These are phyloP conservation scores for Desmodesmus armatus DNA, from an alignment of 139 green algal genomes.

Conservation along the genomic window DNA sequence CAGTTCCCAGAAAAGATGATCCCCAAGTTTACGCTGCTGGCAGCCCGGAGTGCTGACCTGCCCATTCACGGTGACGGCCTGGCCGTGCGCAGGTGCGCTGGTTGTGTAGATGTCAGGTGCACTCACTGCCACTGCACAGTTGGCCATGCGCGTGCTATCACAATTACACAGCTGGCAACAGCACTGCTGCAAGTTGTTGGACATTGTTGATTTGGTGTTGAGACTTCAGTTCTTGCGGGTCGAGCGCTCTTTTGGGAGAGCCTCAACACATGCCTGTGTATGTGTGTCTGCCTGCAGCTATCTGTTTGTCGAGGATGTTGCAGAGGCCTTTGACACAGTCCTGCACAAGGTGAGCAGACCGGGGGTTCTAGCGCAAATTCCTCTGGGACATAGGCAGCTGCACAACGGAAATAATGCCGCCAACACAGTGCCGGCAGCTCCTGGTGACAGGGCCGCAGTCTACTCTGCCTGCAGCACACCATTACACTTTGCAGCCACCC, in stretches of 20 bases:
- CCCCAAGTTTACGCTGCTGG: constrained; percentile 73
- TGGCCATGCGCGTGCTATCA: neutral
- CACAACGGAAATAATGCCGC: too few species aligned
- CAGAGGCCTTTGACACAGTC: constrained; percentile 82
- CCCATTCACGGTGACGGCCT: constrained; percentile 68
- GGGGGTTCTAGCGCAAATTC: neutral
- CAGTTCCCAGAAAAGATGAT: constrained; percentile 92
- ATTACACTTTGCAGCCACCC: constrained; percentile 49
- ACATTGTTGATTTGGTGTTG: too few species aligned
- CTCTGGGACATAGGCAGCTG: too few species aligned
- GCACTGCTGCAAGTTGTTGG: neutral
- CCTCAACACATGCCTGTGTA: neutral
- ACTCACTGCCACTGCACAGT: neutral
- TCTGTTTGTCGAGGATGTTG: constrained; percentile 56
- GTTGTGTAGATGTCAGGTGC: too few species aligned
- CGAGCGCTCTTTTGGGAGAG: neutral
- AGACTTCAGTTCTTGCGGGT: neutral
- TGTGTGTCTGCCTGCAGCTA: constrained; percentile 62
- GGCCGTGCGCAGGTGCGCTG: constrained; percentile 30
- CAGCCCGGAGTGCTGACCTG: constrained; percentile 51
- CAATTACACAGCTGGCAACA: neutral
- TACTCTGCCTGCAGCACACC: constrained; percentile 13
- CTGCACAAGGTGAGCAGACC: neutral
- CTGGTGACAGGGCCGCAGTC: neutral
- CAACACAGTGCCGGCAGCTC: neutral